These are phyloP conservation scores for Bolboschoenoplectus hybrid DNA, from an alignment of 202 grass and related monocot genomes.

Conservation along the genomic window DNA sequence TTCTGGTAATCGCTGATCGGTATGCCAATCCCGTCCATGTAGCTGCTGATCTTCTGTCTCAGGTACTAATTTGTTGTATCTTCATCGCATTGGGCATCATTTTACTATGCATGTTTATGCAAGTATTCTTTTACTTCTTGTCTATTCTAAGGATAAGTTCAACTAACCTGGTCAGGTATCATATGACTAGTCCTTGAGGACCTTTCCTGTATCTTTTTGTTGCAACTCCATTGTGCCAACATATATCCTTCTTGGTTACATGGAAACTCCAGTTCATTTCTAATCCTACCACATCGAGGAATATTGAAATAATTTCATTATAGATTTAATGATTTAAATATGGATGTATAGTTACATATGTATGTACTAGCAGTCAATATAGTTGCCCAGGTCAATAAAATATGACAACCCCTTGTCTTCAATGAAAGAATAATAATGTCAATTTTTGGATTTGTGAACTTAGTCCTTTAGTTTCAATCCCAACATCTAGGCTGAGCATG, in stretches of 20 bases:
- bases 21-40: constrained; percentile 84
- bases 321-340: background rate
- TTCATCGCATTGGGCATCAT: constrained; percentile 1
- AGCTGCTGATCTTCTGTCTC: constrained; percentile 94
- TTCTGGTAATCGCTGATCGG: constrained; percentile 88
- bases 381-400: background rate
- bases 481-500: constrained; percentile 79
- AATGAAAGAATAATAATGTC: background rate
- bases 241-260: background rate
- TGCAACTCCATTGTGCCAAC: background rate
- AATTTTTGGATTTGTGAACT: constrained; percentile 9
- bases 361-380: background rate
- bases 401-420: background rate
- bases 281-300: background rate
- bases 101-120: background rate
- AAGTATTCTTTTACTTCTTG: background rate
- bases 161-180: background rate
- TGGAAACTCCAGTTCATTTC: background rate
- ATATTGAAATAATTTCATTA: background rate
- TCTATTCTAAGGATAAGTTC: background rate
- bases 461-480: constrained; percentile 8
- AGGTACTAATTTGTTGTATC: constrained; percentile 55
- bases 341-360: background rate
- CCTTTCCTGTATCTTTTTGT: background rate
- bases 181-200: background rate